Percentiles rank a stretch among this genome's conserved stretches.
phyloP scores from a whole-genome alignment of 805 yeast genomes.

The Martiniozyma abietophila region DNA sequence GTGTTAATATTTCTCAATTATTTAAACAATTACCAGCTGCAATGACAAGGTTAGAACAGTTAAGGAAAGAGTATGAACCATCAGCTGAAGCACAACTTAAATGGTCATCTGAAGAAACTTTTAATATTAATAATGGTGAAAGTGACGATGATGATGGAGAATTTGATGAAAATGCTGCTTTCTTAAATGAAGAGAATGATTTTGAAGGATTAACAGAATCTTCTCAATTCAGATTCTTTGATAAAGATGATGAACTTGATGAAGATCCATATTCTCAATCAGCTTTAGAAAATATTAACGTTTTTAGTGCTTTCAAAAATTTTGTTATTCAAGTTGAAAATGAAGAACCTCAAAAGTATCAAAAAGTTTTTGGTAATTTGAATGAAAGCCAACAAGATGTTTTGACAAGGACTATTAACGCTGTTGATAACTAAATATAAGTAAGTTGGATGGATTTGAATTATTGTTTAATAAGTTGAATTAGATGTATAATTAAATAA shows the following conservation, averaged over 20 bases:
- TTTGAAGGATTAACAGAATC: conserved; percentile 25
- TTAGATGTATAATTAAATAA: too few relatives aligned
- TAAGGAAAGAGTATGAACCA: conserved; percentile 44
- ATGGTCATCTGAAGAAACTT: conserved; percentile 14
- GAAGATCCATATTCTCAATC: conserved; percentile 79
- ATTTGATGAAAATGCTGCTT: too few relatives aligned
- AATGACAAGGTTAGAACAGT: conserved; percentile 51
- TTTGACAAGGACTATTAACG: conserved; percentile 8
- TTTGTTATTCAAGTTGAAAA: conserved; percentile 41
- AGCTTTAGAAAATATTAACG: conserved; percentile 68
- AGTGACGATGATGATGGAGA: conserved; percentile 21
- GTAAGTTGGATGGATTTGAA: neutral
- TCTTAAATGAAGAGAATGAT: conserved; percentile 26
- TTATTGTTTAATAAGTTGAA: neutral
- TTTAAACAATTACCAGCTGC: conserved; percentile 65
- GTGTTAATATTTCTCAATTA: conserved; percentile 40
- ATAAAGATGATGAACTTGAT: conserved; percentile 62
- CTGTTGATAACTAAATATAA: neutral
- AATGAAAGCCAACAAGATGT: conserved; percentile 18
- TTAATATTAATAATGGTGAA: conserved; percentile 18
- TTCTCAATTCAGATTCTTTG: conserved; percentile 27
- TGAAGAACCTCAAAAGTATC: conserved; percentile 28
- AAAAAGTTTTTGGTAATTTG: conserved; percentile 15
- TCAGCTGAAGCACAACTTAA: conserved; percentile 18
- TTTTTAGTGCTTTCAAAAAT: conserved; percentile 55